phyloP scores from a whole-genome alignment of 805 yeast genomes.

The Nematodospora valgi region DNA sequence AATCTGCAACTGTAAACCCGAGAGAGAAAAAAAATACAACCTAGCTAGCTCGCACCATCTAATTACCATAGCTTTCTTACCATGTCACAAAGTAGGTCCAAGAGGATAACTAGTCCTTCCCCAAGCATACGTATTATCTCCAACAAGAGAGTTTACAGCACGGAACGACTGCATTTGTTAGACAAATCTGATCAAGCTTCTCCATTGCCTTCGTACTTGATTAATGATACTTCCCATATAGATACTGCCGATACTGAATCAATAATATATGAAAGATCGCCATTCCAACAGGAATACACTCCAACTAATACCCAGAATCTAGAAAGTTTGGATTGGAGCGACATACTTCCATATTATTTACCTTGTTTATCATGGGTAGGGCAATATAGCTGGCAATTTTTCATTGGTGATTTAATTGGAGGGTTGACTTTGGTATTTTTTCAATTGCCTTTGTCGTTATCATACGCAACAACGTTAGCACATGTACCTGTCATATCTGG shows the following conservation, averaged over 20 bases:
- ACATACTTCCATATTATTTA: constrained; percentile 55
- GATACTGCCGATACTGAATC: constrained; percentile 10
- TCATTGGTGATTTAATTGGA: constrained; percentile 68
- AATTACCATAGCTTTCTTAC: too few species aligned
- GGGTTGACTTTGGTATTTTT: constrained; percentile 87
- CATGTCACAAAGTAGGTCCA: too few species aligned
- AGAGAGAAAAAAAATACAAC: too few species aligned
- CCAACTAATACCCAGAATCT: constrained; percentile 19
- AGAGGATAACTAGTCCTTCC: constrained; percentile 18
- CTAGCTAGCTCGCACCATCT: too few species aligned
- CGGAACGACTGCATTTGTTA: constrained; percentile 8
- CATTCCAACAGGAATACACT: constrained; percentile 16
- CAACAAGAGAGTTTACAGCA: constrained; percentile 18
- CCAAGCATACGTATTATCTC: constrained; percentile 26
- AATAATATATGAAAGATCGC: constrained; percentile 4
- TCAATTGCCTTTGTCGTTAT: constrained; percentile 77
- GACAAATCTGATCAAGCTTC: constrained; percentile 3
- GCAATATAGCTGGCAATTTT: constrained; percentile 36
- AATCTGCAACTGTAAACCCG: too few species aligned
- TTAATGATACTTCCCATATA: background rate
- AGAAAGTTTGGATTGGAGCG: constrained; percentile 25
- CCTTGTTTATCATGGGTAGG: constrained; percentile 71
- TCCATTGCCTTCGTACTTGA: background rate
- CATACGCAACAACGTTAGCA: constrained; percentile 41
- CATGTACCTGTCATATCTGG: constrained; percentile 42